Base-by-base conservation (phyloP, 306 rosid genomes). In the Urtica urens region DNA sequence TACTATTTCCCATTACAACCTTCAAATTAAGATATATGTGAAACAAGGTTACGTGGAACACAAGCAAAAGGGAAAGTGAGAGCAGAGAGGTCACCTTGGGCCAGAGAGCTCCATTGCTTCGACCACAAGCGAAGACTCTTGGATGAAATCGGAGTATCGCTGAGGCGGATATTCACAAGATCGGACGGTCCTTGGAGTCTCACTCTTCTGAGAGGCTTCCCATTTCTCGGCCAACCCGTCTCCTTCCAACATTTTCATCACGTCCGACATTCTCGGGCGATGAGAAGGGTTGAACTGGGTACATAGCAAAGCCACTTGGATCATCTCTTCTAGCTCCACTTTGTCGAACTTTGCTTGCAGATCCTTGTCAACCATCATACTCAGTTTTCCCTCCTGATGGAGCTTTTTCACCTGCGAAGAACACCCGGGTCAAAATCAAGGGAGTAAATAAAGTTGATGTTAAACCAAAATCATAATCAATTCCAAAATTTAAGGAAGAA, bases 51-150 rank as follows among this genome's bases (percentile, higher is more conserved):
- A 44, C 50, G 49, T 29, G 63, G 50, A 21, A 58, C 34, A 63
- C 55, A 61, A 39, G 26, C 44, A 20, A 22, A 15, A 16, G 3
- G 14, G n/a, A 72, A 56, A 62, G 66, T 53, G 56, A 26, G n/a
- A n/a, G n/a, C n/a, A n/a, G n/a, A n/a, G n/a, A 40, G 37, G 64
- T 92, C 88, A 92, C 75, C 99, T 81, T 39, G 99, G 99, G 19
- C 99, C 99, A 31, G 99, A 92, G 49, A 92, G 99, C 77, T 92
- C 99, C 96, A 92, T 82, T 21, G 96, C 96, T 70, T 92, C 99
- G 22, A 82, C 50, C 43, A 92, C 82, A 31, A 92, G 83, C 28
- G 99, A 79, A 38, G 95, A 85, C 68, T 92, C 99, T 42, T 85
- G 96, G 47, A 92, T 79, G 45, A 65, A 92, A 70, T 86, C 96